phyloP scores from a whole-genome alignment of 305 asterid species.

The Solanum hybrid region DNA sequence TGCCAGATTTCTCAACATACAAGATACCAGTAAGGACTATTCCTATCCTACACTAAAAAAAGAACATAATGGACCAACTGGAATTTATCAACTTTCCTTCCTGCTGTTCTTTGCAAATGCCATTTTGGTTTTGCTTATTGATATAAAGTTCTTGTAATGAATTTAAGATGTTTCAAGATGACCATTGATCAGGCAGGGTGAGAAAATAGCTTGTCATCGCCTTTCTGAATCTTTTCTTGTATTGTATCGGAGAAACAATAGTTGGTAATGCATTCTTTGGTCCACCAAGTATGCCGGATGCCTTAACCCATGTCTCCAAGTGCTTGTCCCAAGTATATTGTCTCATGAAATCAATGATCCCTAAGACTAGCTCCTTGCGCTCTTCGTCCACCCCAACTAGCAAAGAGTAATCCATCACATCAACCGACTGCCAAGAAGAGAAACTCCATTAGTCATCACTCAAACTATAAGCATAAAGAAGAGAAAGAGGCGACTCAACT shows the following conservation, averaged over 20 bases:
- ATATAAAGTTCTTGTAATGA: not conserved
- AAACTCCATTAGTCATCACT: not conserved
- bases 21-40: not conserved
- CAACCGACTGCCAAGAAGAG: constrained; percentile 52
- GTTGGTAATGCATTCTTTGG: constrained; percentile 88
- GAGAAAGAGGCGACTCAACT: not conserved
- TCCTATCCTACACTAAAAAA: not conserved
- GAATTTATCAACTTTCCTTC: not conserved
- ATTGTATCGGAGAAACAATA: constrained; percentile 76
- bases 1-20: not conserved
- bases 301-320: constrained; percentile 94
- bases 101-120: not conserved
- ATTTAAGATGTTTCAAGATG: constrained; percentile 19
- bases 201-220: constrained; percentile 91
- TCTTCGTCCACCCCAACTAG: constrained; percentile 88
- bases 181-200: constrained; percentile 87
- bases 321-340: constrained; percentile 98
- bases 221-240: constrained; percentile 93
- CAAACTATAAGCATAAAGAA: not conserved
- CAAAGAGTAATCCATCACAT: constrained; percentile 92
- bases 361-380: constrained; percentile 69
- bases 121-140: constrained; percentile 1
- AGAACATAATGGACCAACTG: not conserved
- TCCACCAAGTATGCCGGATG: constrained; percentile 88
- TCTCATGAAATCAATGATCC: constrained; percentile 91